phyloP scores from a whole-genome alignment of 139 green algal species.

The Tetraselmis striata region DNA sequence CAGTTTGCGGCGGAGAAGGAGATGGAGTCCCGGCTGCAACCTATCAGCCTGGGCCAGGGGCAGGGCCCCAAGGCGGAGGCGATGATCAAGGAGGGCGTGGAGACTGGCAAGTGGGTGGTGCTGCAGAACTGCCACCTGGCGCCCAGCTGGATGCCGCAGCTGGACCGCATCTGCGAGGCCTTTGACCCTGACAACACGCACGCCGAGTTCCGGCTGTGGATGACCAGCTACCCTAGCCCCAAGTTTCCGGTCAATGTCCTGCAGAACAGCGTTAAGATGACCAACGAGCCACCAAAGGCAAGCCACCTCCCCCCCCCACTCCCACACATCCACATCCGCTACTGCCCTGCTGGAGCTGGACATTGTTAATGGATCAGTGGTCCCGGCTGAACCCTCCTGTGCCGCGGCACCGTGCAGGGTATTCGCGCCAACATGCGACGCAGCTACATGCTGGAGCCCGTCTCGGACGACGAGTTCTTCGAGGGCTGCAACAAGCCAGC shows the following conservation, averaged over 20 bases:
- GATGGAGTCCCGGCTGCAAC: slow-evolving; percentile 1
- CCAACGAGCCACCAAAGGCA: slow-evolving; percentile 71
- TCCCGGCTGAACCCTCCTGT: no score
- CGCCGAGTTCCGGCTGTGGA: slow-evolving; percentile 67
- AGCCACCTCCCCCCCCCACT: no score
- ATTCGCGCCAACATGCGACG: slow-evolving; percentile 63
- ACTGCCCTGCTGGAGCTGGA: no score
- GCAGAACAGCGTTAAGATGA: slow-evolving; percentile 61
- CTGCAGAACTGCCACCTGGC: slow-evolving; percentile 72
- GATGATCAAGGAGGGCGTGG: slow-evolving; percentile 52
- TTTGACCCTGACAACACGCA: slow-evolving; percentile 47
- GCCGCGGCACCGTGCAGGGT: slow-evolving; percentile 22
- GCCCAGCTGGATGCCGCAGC: slow-evolving; percentile 57
- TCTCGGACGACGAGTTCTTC: slow-evolving; percentile 45
- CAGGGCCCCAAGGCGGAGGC: slow-evolving; percentile 67
- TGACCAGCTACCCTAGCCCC: slow-evolving; percentile 55
- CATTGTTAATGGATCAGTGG: no score
- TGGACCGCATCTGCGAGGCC: slow-evolving; percentile 69
- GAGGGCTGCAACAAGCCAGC: slow-evolving; percentile 36
- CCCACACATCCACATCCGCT: no score
- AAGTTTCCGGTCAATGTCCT: slow-evolving; percentile 37
- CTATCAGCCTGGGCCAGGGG: slow-evolving; percentile 35
- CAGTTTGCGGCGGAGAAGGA: slow-evolving; percentile 48
- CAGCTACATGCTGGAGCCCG: slow-evolving; percentile 53
- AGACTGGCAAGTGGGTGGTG: slow-evolving; percentile 49